Evolutionary conservation across 495 filamentous ascomycete genomes (phyloP), one percentile per base, ranked within the genome.

Genomic region (Talaromyces borbonicus): DNA sequence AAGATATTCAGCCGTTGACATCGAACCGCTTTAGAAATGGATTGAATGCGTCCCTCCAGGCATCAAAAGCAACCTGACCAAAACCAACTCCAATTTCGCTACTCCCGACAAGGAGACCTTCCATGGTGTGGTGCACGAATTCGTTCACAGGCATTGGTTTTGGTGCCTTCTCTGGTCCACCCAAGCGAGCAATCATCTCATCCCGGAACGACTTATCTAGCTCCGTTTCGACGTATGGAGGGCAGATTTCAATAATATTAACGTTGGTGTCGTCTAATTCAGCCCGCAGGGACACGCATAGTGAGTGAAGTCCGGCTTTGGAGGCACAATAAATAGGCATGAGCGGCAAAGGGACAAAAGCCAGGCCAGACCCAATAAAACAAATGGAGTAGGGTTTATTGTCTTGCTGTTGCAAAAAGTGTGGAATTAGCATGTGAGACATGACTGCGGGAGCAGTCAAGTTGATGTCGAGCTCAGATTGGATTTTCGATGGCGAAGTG

Each of bases 221-320:
- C 6, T 31, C 55, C 9, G 65, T 70, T 32, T 64, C 61, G 1
- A 63, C 56, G 49, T 65, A 69, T 5, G 62, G 66, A 5, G 61
- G 62, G 2, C 54, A 52, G 5, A 71, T 37, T 48, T 52, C 50
- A 40, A 47, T 20, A 8, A 56, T 20, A 24, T 43, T 46, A 24
- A 50, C 12, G 35, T 48, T 48, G 6, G 8, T 29, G 1, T 37
- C 46, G 12, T 29, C 37, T n/a, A 67, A 19, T 48, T 67, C 57
- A 24, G 56, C 48, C 9, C 64, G 54, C 1, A 66, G 47, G 12
- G 49, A 32, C 20, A 62, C 51, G 32, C 43, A 41, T 18, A 62
- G 51, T 8, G 45, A 30, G 26, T 67, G 63, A 8, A 64, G 46
- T 9, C 50, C 61, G 2, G 65, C 57, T 45, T 69, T 67, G 7